Percentiles rank a stretch among this genome's conserved stretches.
Evolutionary conservation across 495 filamentous ascomycete genomes (phyloP).

Genomic region (Penicillium paxilli): DNA sequence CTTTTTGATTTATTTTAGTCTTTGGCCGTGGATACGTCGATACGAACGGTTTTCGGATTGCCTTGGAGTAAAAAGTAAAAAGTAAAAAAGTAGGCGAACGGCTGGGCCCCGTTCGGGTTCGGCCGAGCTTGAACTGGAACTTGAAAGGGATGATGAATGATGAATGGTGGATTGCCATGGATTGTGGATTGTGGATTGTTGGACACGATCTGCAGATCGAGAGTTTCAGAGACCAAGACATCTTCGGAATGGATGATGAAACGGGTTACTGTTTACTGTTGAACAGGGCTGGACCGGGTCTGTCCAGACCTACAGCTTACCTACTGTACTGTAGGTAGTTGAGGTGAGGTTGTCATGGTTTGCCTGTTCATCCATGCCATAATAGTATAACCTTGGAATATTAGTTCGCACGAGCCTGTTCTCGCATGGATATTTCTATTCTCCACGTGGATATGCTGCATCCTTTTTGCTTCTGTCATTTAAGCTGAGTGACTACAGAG

Average conservation of each 20-base stretch:
- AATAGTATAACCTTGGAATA: too few relatives aligned
- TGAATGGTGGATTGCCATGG: too few relatives aligned
- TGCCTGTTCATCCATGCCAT: not conserved
- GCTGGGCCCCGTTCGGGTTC: not conserved
- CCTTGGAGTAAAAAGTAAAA: not conserved
- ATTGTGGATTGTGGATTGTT: not conserved
- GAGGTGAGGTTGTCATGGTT: too few relatives aligned
- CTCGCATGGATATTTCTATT: not conserved
- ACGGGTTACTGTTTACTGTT: not conserved
- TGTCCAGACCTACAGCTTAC: not conserved
- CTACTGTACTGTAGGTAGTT: too few relatives aligned
- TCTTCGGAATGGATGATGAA: not conserved
- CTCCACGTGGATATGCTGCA: not conserved
- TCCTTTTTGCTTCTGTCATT: too few relatives aligned
- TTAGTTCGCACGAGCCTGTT: not conserved
- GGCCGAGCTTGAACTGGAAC: too few relatives aligned
- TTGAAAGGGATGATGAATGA: too few relatives aligned
- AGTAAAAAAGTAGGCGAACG: not conserved
- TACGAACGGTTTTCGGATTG: not conserved
- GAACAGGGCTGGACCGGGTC: not conserved
- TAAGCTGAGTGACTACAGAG: too few relatives aligned
- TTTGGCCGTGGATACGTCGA: not conserved
- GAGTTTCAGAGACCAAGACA: not conserved
- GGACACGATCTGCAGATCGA: not conserved
- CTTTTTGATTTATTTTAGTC: not conserved